These are phyloP conservation scores for Chaetomiaceae sp. DNA, from an alignment of 2,329 filamentous ascomycete genomes.

Conservation along the genomic window DNA sequence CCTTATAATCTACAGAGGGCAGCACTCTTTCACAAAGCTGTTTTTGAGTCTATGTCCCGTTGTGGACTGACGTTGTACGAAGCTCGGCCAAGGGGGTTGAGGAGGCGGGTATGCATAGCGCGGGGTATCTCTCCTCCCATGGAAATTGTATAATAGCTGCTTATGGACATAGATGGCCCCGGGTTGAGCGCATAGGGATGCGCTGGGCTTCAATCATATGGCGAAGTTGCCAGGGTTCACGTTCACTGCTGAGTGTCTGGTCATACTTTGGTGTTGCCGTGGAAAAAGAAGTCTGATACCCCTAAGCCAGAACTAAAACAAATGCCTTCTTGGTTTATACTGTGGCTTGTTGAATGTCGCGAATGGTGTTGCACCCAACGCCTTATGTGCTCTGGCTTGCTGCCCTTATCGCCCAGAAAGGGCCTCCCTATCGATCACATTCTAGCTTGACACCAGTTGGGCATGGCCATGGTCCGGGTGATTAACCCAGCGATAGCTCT, in stretches of 20 bases:
- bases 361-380: no score
- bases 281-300: no score
- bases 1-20: conserved; percentile 22
- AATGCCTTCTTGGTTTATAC: no score
- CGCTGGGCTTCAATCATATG: conserved; percentile 14
- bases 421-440: no score
- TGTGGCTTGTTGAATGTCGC: no score
- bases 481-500: no score
- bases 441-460: no score
- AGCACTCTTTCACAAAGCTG: conserved; percentile 15
- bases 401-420: no score
- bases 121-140: conserved; percentile 49
- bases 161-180: conserved; percentile 28
- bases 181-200: conserved; percentile 21
- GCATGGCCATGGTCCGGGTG: no score
- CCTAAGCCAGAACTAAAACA: no score
- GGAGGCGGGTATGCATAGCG: conserved; percentile 33
- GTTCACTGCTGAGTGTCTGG: neutral
- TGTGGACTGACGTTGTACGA: conserved; percentile 21
- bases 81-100: conserved; percentile 9
- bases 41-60: conserved; percentile 14
- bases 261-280: no score
- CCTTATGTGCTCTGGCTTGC: no score
- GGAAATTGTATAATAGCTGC: conserved; percentile 43
- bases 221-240: neutral